Conservation (phyloP, 83 land plant species). For the Diphasiastrum complanatum region DNA sequence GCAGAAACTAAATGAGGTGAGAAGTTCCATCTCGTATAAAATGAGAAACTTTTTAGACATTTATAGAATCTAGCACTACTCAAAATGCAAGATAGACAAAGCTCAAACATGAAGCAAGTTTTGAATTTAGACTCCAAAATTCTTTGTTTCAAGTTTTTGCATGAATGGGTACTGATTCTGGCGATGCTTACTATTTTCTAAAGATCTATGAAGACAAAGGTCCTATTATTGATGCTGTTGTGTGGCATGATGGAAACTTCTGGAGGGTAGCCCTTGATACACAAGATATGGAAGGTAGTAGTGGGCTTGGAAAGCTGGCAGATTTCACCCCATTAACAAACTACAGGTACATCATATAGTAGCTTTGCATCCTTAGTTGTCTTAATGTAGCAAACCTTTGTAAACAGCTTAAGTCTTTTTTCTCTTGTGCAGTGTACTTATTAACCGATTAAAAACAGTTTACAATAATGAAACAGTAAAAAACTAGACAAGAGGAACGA, state of each 20-base stretch:
- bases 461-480: too few relatives aligned
- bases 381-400: too few relatives aligned
- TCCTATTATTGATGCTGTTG: conserved; percentile 95
- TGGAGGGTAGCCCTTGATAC: conserved; percentile 99
- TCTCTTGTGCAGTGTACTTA: too few relatives aligned
- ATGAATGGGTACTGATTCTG: not conserved
- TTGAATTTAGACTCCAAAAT: not conserved
- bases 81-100: not conserved
- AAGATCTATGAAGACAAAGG: conserved; percentile 97
- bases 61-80: not conserved
- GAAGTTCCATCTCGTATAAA: conserved; percentile 6
- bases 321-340: conserved; percentile 82
- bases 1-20: conserved; percentile 68
- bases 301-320: conserved; percentile 69
- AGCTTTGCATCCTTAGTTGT: too few relatives aligned
- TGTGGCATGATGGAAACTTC: conserved; percentile 92
- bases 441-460: too few relatives aligned
- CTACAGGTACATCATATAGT: conserved; percentile 55
- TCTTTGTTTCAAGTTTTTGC: not conserved
- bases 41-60: not conserved
- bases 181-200: not conserved
- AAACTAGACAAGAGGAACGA: too few relatives aligned
- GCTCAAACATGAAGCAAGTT: too few relatives aligned
- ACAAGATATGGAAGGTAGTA: conserved; percentile 67
- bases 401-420: too few relatives aligned